Evolutionary conservation across 164 flowering plant genomes (phyloP).

Genomic region (Nymphaea colorata): DNA sequence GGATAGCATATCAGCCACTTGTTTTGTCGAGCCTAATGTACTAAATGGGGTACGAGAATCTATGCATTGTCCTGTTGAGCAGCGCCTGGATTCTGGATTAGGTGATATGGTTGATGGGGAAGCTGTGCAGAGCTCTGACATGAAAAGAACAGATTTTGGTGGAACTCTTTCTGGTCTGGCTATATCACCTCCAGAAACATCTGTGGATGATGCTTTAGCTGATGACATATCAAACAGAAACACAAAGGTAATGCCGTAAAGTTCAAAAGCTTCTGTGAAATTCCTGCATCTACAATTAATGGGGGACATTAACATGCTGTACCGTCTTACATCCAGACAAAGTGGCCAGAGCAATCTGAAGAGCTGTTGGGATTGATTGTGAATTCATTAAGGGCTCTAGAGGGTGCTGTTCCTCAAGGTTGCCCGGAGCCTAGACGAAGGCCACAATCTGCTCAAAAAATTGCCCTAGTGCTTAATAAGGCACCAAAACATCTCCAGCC

Average conservation of each 20-base stretch:
- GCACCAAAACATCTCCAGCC: constrained; percentile 96
- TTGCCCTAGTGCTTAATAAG: constrained; percentile 88
- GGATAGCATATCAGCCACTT: constrained; percentile 32
- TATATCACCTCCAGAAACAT: constrained; percentile 62
- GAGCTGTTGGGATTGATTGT: constrained; percentile 98
- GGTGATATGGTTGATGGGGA: constrained; percentile 24
- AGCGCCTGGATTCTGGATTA: constrained; percentile 21
- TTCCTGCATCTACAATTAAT: not conserved
- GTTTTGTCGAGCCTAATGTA: constrained; percentile 11
- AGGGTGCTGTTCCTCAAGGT: constrained; percentile 78
- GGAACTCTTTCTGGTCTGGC: constrained; percentile 45
- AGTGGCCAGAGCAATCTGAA: constrained; percentile 90
- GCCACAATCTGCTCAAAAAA: constrained; percentile 91
- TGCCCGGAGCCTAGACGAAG: constrained; percentile 87
- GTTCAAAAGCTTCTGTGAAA: not conserved
- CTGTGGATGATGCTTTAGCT: constrained; percentile 35
- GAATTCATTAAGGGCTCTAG: constrained; percentile 85
- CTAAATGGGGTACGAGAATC: constrained; percentile 59
- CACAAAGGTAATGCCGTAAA: constrained; percentile 42
- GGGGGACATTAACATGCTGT: too few relatives aligned
- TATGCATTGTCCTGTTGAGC: constrained; percentile 49
- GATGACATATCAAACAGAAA: constrained; percentile 48
- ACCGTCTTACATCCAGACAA: constrained; percentile 12
- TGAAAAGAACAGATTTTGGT: constrained; percentile 14
- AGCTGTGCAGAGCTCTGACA: constrained; percentile 77